phyloP scores from a whole-genome alignment of 768 basidiomycete species.

The Kwoniella dejecticola region DNA sequence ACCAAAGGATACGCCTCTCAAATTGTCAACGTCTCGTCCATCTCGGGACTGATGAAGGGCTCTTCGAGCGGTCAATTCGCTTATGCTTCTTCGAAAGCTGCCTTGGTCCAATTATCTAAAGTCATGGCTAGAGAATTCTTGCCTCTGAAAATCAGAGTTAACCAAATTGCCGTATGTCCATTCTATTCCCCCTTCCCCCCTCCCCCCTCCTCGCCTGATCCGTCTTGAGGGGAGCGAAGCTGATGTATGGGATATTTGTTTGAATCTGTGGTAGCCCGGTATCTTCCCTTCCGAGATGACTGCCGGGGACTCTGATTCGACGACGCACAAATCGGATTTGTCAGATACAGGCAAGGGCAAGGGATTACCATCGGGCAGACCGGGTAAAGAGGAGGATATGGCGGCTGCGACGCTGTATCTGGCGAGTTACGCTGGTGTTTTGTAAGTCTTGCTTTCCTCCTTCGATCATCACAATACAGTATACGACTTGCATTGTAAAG shows the following conservation, averaged over 20 bases:
- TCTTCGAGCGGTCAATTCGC: constrained; percentile 45
- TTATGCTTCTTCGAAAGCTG: constrained; percentile 41
- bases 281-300: constrained; percentile 48
- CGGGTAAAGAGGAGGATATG: constrained; percentile 46
- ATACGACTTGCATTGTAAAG: too few species aligned
- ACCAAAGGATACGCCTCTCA: constrained; percentile 43
- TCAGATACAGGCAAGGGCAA: constrained; percentile 36
- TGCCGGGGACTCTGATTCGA: constrained; percentile 28
- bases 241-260: background rate
- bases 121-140: constrained; percentile 41
- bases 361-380: constrained; percentile 40
- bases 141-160: constrained; percentile 40
- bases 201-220: too few species aligned
- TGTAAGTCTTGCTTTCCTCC: too few species aligned
- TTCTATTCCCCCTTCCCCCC: too few species aligned
- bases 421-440: constrained; percentile 38
- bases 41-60: constrained; percentile 39
- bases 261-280: constrained; percentile 24
- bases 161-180: constrained; percentile 41
- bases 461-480: too few species aligned
- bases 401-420: constrained; percentile 41
- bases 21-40: constrained; percentile 43
- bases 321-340: constrained; percentile 39
- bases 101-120: constrained; percentile 38
- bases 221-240: background rate